Base-by-base conservation (phyloP, 768 basidiomycete genomes). In the Gyrodon lividus region DNA sequence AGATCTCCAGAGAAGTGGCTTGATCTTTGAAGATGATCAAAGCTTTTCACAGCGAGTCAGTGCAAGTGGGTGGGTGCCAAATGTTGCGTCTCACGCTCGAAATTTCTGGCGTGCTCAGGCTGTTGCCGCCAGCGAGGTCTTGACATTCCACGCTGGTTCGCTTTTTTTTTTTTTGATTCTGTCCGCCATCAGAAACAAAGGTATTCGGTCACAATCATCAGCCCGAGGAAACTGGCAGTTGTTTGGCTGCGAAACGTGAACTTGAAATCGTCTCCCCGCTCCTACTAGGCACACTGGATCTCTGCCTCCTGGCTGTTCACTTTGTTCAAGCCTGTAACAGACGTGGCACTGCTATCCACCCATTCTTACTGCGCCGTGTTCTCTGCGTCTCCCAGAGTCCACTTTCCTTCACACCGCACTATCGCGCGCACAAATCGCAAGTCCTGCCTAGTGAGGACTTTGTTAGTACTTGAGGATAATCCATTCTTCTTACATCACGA, bases 61-160 rank as follows among this genome's bases (percentile, higher is more conserved):
- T 35, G 13, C 6, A 13, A 6, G 7, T n/a, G n/a, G n/a, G 13
- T n/a, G 6, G 4, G 12, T 35, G 10, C 20, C 34, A 8, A 28
- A 28, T 28, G 12, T 12, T 31, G 31, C 31, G 13, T 51, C 50
- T 51, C 50, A 51, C 50, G 50, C 50, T 51, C 14, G 39, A 44
- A 44, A 23, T 35, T 40, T 31, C 23, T 28, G 20, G 6, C 35
- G 33, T 39, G 20, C 26, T 30, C 12, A 23, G 16, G 30, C 12
- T 28, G 19, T 9, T 6, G 26, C 4, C 4, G 24, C 24, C 24
- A 4, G 24, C 24, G 31, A 31, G 31, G 31, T 31, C 31, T 31
- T 31, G 13, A 2, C 14, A 19, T 30, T 17, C 24, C 37, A 23
- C 23, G 34, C 12, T 24, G 6, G 10, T 39, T 20, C 14, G 20